Evolutionary conservation across 257 asterid genomes (phyloP).

Genomic region (Catharanthus roseus): DNA sequence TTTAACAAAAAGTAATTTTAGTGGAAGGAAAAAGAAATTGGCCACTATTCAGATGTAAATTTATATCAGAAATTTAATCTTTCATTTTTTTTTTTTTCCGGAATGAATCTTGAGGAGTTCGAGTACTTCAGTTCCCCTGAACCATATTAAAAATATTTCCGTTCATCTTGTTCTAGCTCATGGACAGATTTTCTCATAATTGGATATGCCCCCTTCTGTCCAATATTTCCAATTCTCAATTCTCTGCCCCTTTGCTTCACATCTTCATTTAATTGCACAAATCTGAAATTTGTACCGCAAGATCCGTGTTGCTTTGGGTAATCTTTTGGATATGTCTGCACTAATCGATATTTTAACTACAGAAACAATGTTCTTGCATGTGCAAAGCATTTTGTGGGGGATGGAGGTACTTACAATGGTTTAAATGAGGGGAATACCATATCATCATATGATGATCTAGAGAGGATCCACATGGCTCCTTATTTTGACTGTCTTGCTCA

Average conservation of each 20-base stretch:
- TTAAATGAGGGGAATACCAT: conserved; percentile 41
- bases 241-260: neutral
- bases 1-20: neutral
- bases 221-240: neutral
- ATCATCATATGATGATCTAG: conserved; percentile 36
- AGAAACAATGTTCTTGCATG: conserved; percentile 46
- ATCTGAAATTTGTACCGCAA: neutral
- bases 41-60: neutral
- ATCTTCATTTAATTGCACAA: neutral
- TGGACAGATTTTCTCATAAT: neutral
- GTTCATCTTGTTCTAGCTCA: neutral
- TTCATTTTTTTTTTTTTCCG: neutral
- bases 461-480: conserved; percentile 43
- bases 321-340: conserved; percentile 13
- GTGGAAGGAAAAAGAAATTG: neutral
- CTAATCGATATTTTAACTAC: conserved; percentile 32
- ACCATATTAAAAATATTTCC: neutral
- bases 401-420: conserved; percentile 46
- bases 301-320: neutral
- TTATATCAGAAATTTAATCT: neutral
- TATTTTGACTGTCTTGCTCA: conserved; percentile 40
- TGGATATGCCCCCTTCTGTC: neutral
- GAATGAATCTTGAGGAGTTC: neutral
- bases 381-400: conserved; percentile 55
- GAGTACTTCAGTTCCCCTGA: neutral